Conservation (phyloP, 2,329 filamentous ascomycete genomes). For the Trichophyton benhamiae region DNA sequence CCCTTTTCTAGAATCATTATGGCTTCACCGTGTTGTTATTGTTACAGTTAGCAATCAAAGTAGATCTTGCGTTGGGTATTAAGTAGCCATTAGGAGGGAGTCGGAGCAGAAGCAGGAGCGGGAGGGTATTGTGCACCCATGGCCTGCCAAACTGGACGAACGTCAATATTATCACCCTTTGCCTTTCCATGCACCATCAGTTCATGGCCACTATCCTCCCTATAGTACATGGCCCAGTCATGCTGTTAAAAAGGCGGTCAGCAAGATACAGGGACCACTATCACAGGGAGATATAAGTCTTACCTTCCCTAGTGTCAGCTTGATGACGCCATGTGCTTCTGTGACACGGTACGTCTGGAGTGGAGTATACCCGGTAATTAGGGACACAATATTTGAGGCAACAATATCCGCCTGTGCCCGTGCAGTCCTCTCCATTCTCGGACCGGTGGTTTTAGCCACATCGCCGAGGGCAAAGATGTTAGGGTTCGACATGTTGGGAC, state of each 20-base stretch:
- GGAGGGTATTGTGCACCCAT: background rate
- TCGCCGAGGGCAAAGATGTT: conserved; percentile 52
- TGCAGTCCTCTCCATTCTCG: conserved; percentile 44
- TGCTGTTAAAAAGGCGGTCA: background rate
- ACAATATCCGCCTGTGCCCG: conserved; percentile 43
- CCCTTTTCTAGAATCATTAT: background rate
- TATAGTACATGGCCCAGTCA: conserved; percentile 4
- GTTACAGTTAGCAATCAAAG: background rate
- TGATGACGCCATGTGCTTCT: conserved; percentile 41
- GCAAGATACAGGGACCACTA: background rate
- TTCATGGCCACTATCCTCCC: conserved; percentile 4
- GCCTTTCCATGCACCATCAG: conserved; percentile 5
- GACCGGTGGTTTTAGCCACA: conserved; percentile 41
- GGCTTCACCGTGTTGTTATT: background rate
- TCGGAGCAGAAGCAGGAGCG: no score
- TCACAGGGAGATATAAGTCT: background rate
- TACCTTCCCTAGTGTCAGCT: conserved; percentile 44
- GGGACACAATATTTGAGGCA: conserved; percentile 43
- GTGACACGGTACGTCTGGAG: conserved; percentile 33
- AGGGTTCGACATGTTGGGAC: conserved; percentile 19
- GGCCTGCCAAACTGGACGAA: background rate
- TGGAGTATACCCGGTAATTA: conserved; percentile 30
- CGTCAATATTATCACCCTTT: background rate
- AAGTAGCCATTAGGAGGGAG: background rate
- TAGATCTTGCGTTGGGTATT: background rate